These are phyloP conservation scores for Cetradonia linearis DNA, from an alignment of 495 filamentous ascomycete species.

Conservation along the genomic window DNA sequence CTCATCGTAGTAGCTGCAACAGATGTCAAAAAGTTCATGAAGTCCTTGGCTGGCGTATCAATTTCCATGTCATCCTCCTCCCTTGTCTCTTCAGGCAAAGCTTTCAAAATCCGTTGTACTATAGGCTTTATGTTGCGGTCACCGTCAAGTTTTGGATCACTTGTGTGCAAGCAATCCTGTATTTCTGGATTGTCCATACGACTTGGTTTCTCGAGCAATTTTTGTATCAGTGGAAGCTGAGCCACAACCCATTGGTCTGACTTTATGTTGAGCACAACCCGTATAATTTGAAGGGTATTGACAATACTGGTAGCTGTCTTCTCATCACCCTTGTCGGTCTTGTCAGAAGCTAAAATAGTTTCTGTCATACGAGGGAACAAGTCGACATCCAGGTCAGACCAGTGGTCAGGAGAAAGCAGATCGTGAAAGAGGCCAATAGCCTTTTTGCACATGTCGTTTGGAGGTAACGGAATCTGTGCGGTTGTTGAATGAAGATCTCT, in stretches of 20 bases:
- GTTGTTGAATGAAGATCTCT: constrained; percentile 43
- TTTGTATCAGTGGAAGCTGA: constrained; percentile 67
- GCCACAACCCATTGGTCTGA: constrained; percentile 79
- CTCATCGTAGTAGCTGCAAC: constrained; percentile 67
- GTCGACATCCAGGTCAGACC: constrained; percentile 87
- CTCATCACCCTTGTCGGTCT: constrained; percentile 52
- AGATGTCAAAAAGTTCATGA: constrained; percentile 67
- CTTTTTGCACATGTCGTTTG: constrained; percentile 73
- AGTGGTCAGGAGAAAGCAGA: constrained; percentile 77
- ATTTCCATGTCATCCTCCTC: constrained; percentile 88
- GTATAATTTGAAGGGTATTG: constrained; percentile 83
- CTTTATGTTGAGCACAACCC: constrained; percentile 76
- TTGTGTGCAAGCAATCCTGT: constrained; percentile 76
- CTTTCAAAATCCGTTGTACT: constrained; percentile 72
- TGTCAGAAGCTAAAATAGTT: constrained; percentile 61
- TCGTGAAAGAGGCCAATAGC: constrained; percentile 73
- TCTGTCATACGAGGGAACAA: constrained; percentile 85
- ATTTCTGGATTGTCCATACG: constrained; percentile 80
- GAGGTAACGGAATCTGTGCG: constrained; percentile 39
- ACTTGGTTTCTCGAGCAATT: constrained; percentile 79
- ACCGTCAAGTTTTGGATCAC: constrained; percentile 55
- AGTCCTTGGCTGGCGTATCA: constrained; percentile 60
- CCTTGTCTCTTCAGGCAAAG: constrained; percentile 76
- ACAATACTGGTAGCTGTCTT: constrained; percentile 73
- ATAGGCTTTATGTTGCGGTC: constrained; percentile 53